Base-by-base conservation (phyloP, 768 basidiomycete species). In the Auriscalpium vulgare region DNA sequence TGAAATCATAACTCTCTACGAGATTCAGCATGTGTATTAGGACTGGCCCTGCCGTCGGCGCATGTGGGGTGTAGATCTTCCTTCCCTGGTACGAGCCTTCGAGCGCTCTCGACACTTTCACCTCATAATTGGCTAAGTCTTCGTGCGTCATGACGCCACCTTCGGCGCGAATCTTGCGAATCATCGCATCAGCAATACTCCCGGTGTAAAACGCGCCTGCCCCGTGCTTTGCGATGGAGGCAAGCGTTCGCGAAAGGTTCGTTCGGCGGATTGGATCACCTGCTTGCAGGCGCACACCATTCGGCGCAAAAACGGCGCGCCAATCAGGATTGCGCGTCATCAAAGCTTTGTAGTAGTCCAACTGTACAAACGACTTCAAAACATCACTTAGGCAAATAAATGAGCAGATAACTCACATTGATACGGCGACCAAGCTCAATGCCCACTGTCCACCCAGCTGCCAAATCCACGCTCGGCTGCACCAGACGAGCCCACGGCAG, bases 21-120 rank as follows among this genome's bases (percentile, higher is more conserved):
- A 94, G 68, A 66, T 97, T 97, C n/a, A 98, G 73, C 78, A 97
- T 88, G 66, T 92, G 88, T 43, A 97, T 72, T 44, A 98, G 72
- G n/a, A 89, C 90, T 8, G 90, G 86, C 6, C 95, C 95, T 10
- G 87, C 87, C 9, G 88, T 85, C 6, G 97, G 97, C 11, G 91
- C 86, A 63, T 84, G 81, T 0, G 87, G 78, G 0, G 92, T 94
- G 69, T 91, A 97, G 40, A 98, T 75, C 59, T 80, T 91, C 62
- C 82, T 81, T 45, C 83, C 84, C 16, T 78, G 79, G 69, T 90
- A 99, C 0, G 79, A 83, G 8, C 91, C 88, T 63, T 84, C 68
- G 43, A 98, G 74, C 7, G 97, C 92, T 47, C 74, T 85, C 47
- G 79, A 72, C 10, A 90, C 82, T 56, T 79, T 81, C 38, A 88